Evolutionary conservation across 805 yeast genomes (phyloP), one percentile per base, ranked within the genome.

Genomic region (Cyberlindnera mycetangii): DNA sequence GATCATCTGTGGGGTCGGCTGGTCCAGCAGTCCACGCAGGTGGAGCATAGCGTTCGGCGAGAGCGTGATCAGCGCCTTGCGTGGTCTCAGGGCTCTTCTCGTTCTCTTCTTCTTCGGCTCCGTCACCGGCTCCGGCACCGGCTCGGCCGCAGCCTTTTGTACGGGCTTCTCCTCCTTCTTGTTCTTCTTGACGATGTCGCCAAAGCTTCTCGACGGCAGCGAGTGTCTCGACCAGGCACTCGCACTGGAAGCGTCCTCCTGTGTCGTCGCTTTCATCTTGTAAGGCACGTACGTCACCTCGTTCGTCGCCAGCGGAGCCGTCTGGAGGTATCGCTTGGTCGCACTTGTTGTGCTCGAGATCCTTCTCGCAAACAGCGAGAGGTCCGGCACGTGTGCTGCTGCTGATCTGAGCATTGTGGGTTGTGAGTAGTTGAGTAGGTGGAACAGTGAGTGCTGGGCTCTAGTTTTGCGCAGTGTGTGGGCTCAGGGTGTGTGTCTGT

Each of bases 1-100:
- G 38, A 93, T 88, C 58, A 89, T 72, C 67, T 92, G 81, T 11
- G 98, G 98, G 37, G 80, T 80, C 5, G 98, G 98, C 52, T 81
- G 85, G 42, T 83, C 78, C 51, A 85, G 68, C 20, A 93, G 70
- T 0, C 72, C 76, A 45, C 70, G 69, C 47, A 93, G 68, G 66
- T 93, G 98, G 5, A 64, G 62, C 2, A 88, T 68, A 1, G 99
- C 99, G 40, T 72, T 76, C 2, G 86, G 79, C 0, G 92, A 75
- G 41, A 93, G 71, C 5, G 95, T 78, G 37, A 93, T 88, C 39
- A 92, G 83, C 1, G 97, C 96, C 67, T 88, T 93, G 52, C 95
- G 76, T 5, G 98, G 97, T 59, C 81, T 79, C 47, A 93, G 70
- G 19, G 78, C 75, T 69, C 93, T 79, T 66, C 90, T 71, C 41